Conservation (phyloP, 106 monocot genomes). For the Dendrobium catenatum region DNA sequence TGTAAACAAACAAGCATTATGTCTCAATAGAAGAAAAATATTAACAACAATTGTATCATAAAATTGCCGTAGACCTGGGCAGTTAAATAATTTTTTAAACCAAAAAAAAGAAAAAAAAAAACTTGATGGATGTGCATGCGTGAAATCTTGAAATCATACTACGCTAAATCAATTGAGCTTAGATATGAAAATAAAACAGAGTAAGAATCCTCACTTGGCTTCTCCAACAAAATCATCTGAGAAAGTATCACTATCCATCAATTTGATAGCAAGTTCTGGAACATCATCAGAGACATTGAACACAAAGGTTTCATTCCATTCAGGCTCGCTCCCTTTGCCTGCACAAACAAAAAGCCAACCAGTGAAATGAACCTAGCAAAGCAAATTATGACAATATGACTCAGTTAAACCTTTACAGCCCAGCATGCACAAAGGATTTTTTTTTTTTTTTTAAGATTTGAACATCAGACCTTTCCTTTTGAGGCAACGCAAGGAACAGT, state of each 20-base stretch:
- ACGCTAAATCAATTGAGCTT: neutral
- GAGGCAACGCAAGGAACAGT: too few species aligned
- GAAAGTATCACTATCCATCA: slow-evolving; percentile 46
- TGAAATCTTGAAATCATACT: neutral
- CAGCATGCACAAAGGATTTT: neutral
- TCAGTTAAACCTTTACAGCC: neutral
- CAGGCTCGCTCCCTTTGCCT: slow-evolving; percentile 34
- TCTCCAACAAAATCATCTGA: slow-evolving; percentile 54
- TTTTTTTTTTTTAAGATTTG: neutral
- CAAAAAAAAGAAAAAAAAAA: neutral
- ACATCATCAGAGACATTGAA: slow-evolving; percentile 37
- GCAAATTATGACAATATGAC: neutral
- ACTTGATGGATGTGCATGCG: neutral
- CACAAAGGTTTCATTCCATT: slow-evolving; percentile 61
- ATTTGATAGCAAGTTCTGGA: slow-evolving; percentile 31
- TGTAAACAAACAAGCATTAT: slow-evolving; percentile 12
- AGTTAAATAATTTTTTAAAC: neutral
- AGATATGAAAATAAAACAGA: neutral
- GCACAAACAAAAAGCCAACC: slow-evolving; percentile 1
- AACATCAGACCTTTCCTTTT: too few species aligned
- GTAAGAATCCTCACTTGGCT: slow-evolving; percentile 33
- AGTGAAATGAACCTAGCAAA: neutral
- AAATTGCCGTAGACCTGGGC: neutral
- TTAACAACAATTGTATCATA: neutral
- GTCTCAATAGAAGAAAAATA: neutral